Conservation (phyloP, 345 rosid species). For the Gossypium sturtianum region DNA sequence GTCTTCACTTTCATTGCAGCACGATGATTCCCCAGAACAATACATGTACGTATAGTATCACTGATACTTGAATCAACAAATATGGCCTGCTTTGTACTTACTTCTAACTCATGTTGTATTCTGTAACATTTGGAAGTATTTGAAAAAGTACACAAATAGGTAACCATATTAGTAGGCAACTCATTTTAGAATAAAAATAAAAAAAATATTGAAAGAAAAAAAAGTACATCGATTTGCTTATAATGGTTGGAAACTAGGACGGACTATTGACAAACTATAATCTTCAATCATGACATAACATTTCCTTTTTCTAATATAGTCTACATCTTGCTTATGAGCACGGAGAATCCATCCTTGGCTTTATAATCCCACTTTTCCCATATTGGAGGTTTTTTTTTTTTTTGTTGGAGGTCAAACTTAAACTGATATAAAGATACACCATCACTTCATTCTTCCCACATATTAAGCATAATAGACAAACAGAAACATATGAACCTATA, state of each 20-base stretch:
- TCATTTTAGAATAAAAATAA: not conserved
- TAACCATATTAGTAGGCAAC: slow-evolving; percentile 4
- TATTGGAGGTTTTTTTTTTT: not conserved
- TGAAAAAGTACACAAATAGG: not conserved
- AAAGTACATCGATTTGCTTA: not conserved
- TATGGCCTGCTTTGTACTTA: slow-evolving; percentile 80
- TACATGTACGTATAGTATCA: slow-evolving; percentile 96
- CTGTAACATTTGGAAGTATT: slow-evolving; percentile 30
- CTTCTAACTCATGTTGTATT: slow-evolving; percentile 93
- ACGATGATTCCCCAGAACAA: slow-evolving; percentile 44
- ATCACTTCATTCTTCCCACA: not conserved
- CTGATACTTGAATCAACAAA: slow-evolving; percentile 98
- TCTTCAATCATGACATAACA: not conserved
- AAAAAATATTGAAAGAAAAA: not conserved
- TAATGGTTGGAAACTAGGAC: not conserved
- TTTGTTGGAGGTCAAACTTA: not conserved
- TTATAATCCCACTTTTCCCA: not conserved
- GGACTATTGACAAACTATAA: not conserved
- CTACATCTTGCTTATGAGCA: not conserved
- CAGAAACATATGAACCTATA: not conserved
- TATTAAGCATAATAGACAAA: not conserved
- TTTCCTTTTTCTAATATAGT: not conserved
- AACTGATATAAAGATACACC: not conserved
- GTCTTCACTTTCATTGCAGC: slow-evolving; percentile 38
- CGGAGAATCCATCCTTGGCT: not conserved